Evolutionary conservation across 1,139 yeast genomes (phyloP).

Genomic region (Wickerhamomyces sp.): DNA sequence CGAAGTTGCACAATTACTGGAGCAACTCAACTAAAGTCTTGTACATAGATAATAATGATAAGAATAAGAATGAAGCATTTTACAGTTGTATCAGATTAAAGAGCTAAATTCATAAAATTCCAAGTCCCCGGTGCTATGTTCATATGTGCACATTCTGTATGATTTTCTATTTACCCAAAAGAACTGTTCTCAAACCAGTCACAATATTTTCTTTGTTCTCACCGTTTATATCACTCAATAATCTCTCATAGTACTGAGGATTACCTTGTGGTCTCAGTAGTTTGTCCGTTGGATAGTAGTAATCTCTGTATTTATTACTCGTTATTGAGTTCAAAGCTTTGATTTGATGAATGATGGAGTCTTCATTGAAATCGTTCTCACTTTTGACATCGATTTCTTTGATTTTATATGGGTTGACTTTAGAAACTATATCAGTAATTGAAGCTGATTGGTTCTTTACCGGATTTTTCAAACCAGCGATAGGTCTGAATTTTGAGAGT

Average conservation of each 20-base stretch:
- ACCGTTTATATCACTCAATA: constrained; percentile 70
- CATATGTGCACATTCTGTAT: no score
- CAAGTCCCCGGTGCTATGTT: no score
- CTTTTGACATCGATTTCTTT: constrained; percentile 31
- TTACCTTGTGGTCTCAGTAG: constrained; percentile 76
- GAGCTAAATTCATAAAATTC: no score
- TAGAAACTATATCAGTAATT: constrained; percentile 22
- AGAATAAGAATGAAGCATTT: no score
- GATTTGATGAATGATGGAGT: constrained; percentile 56
- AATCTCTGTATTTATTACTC: constrained; percentile 57
- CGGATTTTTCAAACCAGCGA: constrained; percentile 35
- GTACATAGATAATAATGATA: neutral
- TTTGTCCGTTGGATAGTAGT: constrained; percentile 62
- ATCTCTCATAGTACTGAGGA: constrained; percentile 69
- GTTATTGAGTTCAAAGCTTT: constrained; percentile 54
- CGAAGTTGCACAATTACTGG: constrained; percentile 25
- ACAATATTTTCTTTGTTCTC: constrained; percentile 63
- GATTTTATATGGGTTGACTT: constrained; percentile 25
- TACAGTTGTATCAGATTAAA: no score
- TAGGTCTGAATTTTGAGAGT: constrained; percentile 47
- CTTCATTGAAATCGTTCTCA: constrained; percentile 40
- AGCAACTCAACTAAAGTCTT: constrained; percentile 1
- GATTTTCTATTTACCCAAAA: constrained; percentile 59
- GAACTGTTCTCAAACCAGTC: constrained; percentile 62
- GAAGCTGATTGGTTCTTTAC: constrained; percentile 11